A percentile compares a stretch with the other conserved stretches of the same genome.
Conservation (phyloP, 495 filamentous ascomycete genomes). For the Talaromyces trachyspermus region DNA sequence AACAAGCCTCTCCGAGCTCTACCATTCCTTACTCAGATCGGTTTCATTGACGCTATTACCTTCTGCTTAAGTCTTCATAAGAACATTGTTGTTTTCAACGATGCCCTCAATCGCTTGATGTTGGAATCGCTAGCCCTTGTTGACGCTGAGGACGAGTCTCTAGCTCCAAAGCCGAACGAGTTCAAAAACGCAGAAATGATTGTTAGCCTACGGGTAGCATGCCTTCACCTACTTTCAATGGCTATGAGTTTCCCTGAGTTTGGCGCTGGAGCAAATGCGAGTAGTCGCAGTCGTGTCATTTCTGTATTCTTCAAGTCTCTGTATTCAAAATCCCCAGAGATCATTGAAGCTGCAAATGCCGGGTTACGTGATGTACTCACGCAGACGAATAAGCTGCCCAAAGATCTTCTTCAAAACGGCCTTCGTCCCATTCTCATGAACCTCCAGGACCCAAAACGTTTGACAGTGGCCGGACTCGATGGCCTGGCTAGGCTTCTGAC, state of each 20-base stretch:
- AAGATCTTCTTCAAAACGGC: slow-evolving; percentile 90
- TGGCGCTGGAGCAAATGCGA: slow-evolving; percentile 57
- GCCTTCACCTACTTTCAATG: slow-evolving; percentile 84
- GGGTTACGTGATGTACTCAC: slow-evolving; percentile 77
- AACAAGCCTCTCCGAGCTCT: slow-evolving; percentile 88
- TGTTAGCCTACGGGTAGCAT: slow-evolving; percentile 84
- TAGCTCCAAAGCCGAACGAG: slow-evolving; percentile 78
- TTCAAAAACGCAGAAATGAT: slow-evolving; percentile 87
- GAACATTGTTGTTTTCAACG: slow-evolving; percentile 83
- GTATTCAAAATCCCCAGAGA: slow-evolving; percentile 82
- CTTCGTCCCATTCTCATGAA: slow-evolving; percentile 92
- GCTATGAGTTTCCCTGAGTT: slow-evolving; percentile 92
- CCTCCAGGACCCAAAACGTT: slow-evolving; percentile 83
- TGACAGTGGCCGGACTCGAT: slow-evolving; percentile 84
- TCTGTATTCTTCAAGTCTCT: slow-evolving; percentile 96
- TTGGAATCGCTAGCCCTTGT: slow-evolving; percentile 88
- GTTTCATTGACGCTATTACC: slow-evolving; percentile 94
- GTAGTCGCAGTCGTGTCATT: slow-evolving; percentile 76
- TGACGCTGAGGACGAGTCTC: slow-evolving; percentile 83
- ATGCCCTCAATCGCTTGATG: slow-evolving; percentile 78
- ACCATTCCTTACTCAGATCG: slow-evolving; percentile 89
- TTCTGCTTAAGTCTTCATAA: slow-evolving; percentile 83
- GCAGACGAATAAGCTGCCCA: slow-evolving; percentile 85
- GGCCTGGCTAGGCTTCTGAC: slow-evolving; percentile 83
- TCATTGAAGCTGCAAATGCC: slow-evolving; percentile 89